Percentiles rank a stretch among this genome's conserved stretches.
Evolutionary conservation across 1,139 yeast genomes (phyloP).

Genomic region (Wickerhamiella pararugosa): DNA sequence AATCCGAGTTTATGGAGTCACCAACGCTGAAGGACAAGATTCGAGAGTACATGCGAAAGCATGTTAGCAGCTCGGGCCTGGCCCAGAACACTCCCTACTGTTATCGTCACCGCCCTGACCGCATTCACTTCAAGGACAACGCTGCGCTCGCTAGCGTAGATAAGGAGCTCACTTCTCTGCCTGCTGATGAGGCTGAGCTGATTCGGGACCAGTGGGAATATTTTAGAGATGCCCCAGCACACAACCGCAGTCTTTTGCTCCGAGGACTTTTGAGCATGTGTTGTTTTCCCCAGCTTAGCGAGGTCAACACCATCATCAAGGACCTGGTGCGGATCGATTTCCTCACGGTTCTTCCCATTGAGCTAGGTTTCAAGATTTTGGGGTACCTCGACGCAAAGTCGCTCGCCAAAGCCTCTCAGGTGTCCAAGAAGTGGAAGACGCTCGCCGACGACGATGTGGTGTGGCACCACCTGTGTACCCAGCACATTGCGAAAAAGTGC

Average conservation of each 20-base stretch:
- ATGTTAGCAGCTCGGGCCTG: slow-evolving; percentile 6
- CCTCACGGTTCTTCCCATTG: slow-evolving; percentile 70
- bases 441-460: slow-evolving; percentile 93
- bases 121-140: slow-evolving; percentile 23
- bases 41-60: slow-evolving; percentile 11
- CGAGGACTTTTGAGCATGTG: slow-evolving; percentile 80
- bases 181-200: slow-evolving; percentile 52
- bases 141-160: not conserved
- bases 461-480: slow-evolving; percentile 98
- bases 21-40: not conserved
- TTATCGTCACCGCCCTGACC: slow-evolving; percentile 83
- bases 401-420: slow-evolving; percentile 86
- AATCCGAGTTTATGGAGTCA: too few relatives aligned
- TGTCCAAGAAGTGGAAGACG: slow-evolving; percentile 67
- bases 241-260: slow-evolving; percentile 56
- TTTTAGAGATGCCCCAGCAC: slow-evolving; percentile 54
- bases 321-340: slow-evolving; percentile 77
- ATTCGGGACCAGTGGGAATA: slow-evolving; percentile 67
- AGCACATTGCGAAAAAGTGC: slow-evolving; percentile 91
- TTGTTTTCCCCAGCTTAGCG: slow-evolving; percentile 86
- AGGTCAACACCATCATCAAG: slow-evolving; percentile 64
- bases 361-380: slow-evolving; percentile 66
- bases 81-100: slow-evolving; percentile 37
- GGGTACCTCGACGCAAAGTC: slow-evolving; percentile 86
- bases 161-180: slow-evolving; percentile 34